These are phyloP conservation scores for Oropetium thomaeum DNA, from an alignment of 176 grass and related monocot genomes.

Conservation along the genomic window DNA sequence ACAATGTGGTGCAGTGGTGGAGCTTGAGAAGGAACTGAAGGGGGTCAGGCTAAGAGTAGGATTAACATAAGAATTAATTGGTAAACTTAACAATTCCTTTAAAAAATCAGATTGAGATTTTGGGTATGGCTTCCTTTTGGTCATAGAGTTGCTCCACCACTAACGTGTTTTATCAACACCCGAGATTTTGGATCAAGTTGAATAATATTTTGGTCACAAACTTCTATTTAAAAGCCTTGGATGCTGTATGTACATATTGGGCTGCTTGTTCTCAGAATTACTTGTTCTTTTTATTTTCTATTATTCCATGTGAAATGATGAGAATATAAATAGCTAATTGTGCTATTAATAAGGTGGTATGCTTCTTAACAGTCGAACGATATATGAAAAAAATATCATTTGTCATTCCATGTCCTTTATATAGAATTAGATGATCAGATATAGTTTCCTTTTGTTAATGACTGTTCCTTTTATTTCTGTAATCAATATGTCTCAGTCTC, in stretches of 20 bases:
- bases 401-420: not conserved
- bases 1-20: not conserved
- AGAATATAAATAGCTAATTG: not conserved
- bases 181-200: not conserved
- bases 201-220: not conserved
- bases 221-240: not conserved
- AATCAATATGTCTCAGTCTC: not conserved
- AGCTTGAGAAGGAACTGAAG: no score
- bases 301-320: not conserved
- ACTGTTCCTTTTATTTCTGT: slow-evolving; percentile 7
- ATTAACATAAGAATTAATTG: no score
- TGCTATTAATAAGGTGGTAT: not conserved
- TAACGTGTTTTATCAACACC: not conserved
- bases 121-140: no score
- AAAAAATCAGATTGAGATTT: no score
- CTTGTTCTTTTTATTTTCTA: not conserved
- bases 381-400: not conserved
- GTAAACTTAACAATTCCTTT: no score
- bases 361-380: not conserved
- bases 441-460: not conserved
- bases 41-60: no score
- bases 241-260: no score
- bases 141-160: no score
- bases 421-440: not conserved
- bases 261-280: not conserved